Percentiles rank a stretch among this genome's conserved stretches.
phyloP scores from a whole-genome alignment of 306 rosid genomes.

The Trifolium repens region DNA sequence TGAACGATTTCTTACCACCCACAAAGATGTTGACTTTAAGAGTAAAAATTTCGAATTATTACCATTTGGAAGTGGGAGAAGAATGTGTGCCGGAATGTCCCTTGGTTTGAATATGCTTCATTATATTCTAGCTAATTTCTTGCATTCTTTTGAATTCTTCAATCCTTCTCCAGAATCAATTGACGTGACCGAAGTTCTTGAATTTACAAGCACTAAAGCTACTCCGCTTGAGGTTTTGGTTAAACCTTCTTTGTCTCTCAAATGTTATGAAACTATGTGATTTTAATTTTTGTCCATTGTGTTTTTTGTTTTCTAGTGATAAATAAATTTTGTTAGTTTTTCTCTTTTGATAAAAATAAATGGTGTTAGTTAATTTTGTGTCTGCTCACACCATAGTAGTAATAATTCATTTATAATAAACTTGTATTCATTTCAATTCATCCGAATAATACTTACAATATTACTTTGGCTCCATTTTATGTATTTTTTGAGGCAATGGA shows the following conservation, averaged over 20 bases:
- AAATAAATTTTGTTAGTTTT: neutral
- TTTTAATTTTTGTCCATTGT: neutral
- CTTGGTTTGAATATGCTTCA: constrained; percentile 30
- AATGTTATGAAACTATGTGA: constrained; percentile 25
- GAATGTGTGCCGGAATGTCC: constrained; percentile 42
- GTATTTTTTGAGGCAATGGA: no score
- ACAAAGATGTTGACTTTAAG: constrained; percentile 34
- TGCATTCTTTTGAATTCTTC: constrained; percentile 42
- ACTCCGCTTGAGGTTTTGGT: constrained; percentile 42
- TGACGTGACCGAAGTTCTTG: constrained; percentile 31
- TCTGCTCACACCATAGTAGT: neutral
- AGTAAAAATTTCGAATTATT: constrained; percentile 38
- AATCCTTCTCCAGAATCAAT: constrained; percentile 21
- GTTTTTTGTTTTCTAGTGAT: neutral
- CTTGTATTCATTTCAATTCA: neutral
- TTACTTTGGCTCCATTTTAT: neutral
- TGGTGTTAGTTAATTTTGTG: neutral
- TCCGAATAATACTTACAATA: neutral
- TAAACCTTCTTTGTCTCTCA: constrained; percentile 33
- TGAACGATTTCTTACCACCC: constrained; percentile 41
- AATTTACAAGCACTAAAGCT: constrained; percentile 29
- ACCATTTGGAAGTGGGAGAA: constrained; percentile 48
- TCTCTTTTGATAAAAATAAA: neutral
- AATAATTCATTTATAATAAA: neutral
- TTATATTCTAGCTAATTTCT: constrained; percentile 35